Evolutionary conservation across 345 rosid species (phyloP).

Genomic region (Noccaea bulbosa): DNA sequence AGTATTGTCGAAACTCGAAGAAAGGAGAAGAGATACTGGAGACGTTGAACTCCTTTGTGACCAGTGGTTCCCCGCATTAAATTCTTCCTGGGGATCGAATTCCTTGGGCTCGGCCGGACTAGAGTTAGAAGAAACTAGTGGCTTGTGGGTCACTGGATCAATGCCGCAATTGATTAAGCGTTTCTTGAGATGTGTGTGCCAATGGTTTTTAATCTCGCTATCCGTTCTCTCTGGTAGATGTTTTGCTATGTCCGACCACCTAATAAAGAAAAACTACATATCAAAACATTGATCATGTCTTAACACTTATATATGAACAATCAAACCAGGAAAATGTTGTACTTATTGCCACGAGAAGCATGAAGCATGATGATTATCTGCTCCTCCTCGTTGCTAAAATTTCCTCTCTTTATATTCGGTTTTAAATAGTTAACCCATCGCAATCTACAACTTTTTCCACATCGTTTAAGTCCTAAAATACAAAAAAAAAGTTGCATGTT

Average conservation of each 20-base stretch:
- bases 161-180: constrained; percentile 65
- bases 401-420: constrained; percentile 55
- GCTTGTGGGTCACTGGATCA: constrained; percentile 78
- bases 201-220: constrained; percentile 66
- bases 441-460: constrained; percentile 58
- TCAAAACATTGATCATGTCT: not conserved
- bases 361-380: constrained; percentile 52
- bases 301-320: not conserved
- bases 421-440: constrained; percentile 52
- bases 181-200: constrained; percentile 72
- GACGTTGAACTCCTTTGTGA: constrained; percentile 24
- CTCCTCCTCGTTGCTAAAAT: constrained; percentile 49
- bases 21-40: constrained; percentile 16
- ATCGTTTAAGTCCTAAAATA: constrained; percentile 47
- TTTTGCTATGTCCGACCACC: constrained; percentile 72
- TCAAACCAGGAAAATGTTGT: constrained; percentile 1
- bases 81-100: constrained; percentile 18
- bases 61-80: not conserved
- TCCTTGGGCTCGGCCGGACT: not conserved
- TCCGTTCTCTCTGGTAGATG: constrained; percentile 67
- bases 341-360: constrained; percentile 53
- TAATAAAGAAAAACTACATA: constrained; percentile 18
- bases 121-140: constrained; percentile 32
- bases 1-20: constrained; percentile 15
- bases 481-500: not conserved